A percentile compares a stretch with the other conserved stretches of the same genome.
Evolutionary conservation across 805 yeast genomes (phyloP).

Genomic region (Myxozyma vanderwaltii): DNA sequence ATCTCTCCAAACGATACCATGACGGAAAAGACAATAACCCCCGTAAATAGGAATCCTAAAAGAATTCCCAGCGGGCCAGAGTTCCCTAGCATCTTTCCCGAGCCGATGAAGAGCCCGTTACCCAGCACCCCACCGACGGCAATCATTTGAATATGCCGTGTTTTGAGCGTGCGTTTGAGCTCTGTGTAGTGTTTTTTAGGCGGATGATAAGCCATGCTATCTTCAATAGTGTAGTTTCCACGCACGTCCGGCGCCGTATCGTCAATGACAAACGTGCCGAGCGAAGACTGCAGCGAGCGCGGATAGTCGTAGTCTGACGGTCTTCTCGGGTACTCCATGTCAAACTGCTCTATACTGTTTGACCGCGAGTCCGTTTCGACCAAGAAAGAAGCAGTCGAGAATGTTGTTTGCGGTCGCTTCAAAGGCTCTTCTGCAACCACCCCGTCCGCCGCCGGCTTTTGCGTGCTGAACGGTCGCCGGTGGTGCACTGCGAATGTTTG

Average conservation of each 20-base stretch:
- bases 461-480: background rate
- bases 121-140: conserved; percentile 77
- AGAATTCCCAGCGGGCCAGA: conserved; percentile 50
- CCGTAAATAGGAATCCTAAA: conserved; percentile 42
- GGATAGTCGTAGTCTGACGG: conserved; percentile 10
- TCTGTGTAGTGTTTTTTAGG: conserved; percentile 23
- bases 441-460: background rate
- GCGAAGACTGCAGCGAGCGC: conserved; percentile 23
- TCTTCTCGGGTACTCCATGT: conserved; percentile 4
- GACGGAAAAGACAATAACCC: conserved; percentile 30
- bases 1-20: conserved; percentile 38
- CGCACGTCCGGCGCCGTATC: conserved; percentile 28
- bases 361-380: conserved; percentile 3
- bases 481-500: conserved; percentile 13
- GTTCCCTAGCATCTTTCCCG: conserved; percentile 57
- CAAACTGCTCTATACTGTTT: conserved; percentile 1
- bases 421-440: conserved; percentile 6
- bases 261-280: conserved; percentile 29
- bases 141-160: conserved; percentile 70
- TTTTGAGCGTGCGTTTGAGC: conserved; percentile 47
- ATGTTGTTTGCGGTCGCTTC: background rate
- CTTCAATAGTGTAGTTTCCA: conserved; percentile 31
- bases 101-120: conserved; percentile 72
- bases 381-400: background rate
- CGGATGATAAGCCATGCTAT: conserved; percentile 7